Base-by-base conservation (phyloP, 208 protist genomes). In the Leishmania martiniquensis region DNA sequence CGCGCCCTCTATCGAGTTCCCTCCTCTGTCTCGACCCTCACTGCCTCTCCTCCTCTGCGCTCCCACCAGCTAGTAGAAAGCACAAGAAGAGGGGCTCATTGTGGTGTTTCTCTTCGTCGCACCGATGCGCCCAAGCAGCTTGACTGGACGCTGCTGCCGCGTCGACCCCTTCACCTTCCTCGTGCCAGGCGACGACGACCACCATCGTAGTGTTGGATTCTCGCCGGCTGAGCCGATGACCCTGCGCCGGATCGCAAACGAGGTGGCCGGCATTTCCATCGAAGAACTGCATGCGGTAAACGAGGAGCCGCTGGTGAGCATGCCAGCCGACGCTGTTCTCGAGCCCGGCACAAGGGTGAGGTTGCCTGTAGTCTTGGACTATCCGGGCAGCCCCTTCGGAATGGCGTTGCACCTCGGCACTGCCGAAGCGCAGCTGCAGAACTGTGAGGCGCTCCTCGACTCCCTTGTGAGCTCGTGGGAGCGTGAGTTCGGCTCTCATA, bases 271-370 rank as follows among this genome's bases (percentile, higher is more conserved):
- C 49, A 71, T 78, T 42, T 15, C 88, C 2, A 59, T 97, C 22
- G 49, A 75, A 25, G 91, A 95, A 32, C 71, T 97, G 29, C 89
- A 84, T 25, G 67, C 65, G 6, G 74, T 91, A 39, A 97, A 97
- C 77, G 76, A 84, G 47, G 67, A 63, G 42, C 62, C 60, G 9
- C 74, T 96, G 4, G 79, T 78, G 42, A 69, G 52, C 49, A 55
- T 84, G 45, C 44, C 72, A 2, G 70, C 81, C 1, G 73, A 85
- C 47, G 79, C 76, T 57, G 72, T 73, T 4, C 74, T 95, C 29
- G 84, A 80, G 10, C 70, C 57, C 1, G 88, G 86, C n/a, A 93
- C 89, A 13, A 63, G 65, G 44, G 85, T 97, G 32, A 87, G 74
- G 34, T 76, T 95, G 32, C 87, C 88, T 3, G 71, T 81, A 3